Percentiles rank a stretch among this genome's conserved stretches.
phyloP scores from a whole-genome alignment of 2,329 filamentous ascomycete species.

The Chaetomium sp. region DNA sequence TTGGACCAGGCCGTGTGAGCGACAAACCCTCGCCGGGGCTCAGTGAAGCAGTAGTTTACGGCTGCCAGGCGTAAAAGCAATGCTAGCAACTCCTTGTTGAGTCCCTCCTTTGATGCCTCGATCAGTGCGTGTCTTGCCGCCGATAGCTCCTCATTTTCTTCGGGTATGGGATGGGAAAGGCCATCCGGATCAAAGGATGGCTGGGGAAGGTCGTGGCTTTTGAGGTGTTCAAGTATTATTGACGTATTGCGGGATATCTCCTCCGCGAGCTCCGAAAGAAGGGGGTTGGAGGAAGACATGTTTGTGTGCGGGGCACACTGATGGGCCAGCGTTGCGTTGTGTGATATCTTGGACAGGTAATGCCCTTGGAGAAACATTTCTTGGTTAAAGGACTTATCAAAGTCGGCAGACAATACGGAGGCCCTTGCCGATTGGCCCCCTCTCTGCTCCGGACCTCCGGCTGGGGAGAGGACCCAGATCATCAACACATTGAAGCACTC shows the following conservation, averaged over 20 bases:
- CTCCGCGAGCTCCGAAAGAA: slow-evolving; percentile 16
- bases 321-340: not conserved
- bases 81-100: slow-evolving; percentile 18
- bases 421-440: not conserved
- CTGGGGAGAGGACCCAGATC: not conserved
- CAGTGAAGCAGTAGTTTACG: slow-evolving; percentile 26
- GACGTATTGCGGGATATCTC: slow-evolving; percentile 19
- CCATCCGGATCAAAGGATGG: slow-evolving; percentile 25
- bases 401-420: not conserved
- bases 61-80: slow-evolving; percentile 24
- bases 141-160: slow-evolving; percentile 12
- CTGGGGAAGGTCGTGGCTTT: slow-evolving; percentile 15
- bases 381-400: not conserved
- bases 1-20: slow-evolving; percentile 26
- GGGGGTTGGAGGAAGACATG: not conserved
- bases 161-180: slow-evolving; percentile 16
- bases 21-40: slow-evolving; percentile 18
- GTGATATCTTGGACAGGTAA: not conserved
- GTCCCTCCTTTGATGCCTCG: slow-evolving; percentile 23
- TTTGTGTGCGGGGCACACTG: not conserved
- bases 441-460: not conserved
- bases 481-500: not conserved
- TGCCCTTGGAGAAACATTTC: not conserved
- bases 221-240: slow-evolving; percentile 10
- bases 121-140: slow-evolving; percentile 20